Evolutionary conservation across 768 basidiomycete species (phyloP), one percentile per base, ranked within the genome.

Genomic region (Mrakia blollopis): DNA sequence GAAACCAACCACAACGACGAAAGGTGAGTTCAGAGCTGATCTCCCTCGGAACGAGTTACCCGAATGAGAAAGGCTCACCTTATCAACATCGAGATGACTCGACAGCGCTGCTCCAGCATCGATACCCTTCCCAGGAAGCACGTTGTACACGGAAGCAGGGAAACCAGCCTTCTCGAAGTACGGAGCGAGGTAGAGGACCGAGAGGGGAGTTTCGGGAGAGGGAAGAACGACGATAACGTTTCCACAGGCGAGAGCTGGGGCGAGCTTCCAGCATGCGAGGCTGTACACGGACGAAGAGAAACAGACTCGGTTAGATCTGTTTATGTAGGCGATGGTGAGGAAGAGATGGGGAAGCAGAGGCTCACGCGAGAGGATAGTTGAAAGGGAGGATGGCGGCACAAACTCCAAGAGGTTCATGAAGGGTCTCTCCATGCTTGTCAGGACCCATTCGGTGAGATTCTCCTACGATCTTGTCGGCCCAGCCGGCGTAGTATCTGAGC

Each of bases 41-140:
- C n/a, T n/a, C 32, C 62, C 28, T 65, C 60, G 41, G 60, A 23
- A 32, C 35, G n/a, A 44, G 3, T 7, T 16, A 16, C 21, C 69
- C 21, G 35, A 60, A 73, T 76, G 60, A 76, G 77, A 69, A 18
- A 8, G 78, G 57, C 76, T 78, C 68, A 80, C 78, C 84, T 97
- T 96, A 85, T 97, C 93, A 65, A 98, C 91, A 80, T 91, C 92
- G 75, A 83, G 87, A 83, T 98, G 96, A 32, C 68, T 50, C 11
- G 78, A 71, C 67, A 80, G 76, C 30, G 78, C 77, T 4, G 70
- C 73, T 25, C 80, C 80, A 65, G 78, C 78, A 35, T 73, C 77
- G 28, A 61, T 35, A n/a, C 80, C 80, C 69, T 54, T 70, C 25
- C 80, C 80, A 39, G 79, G 78, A 60, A 80, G 30, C 30, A 80